A percentile compares a stretch with the other conserved stretches of the same genome.
Conservation (phyloP, 345 rosid species). For the Aquilaria sinensis region DNA sequence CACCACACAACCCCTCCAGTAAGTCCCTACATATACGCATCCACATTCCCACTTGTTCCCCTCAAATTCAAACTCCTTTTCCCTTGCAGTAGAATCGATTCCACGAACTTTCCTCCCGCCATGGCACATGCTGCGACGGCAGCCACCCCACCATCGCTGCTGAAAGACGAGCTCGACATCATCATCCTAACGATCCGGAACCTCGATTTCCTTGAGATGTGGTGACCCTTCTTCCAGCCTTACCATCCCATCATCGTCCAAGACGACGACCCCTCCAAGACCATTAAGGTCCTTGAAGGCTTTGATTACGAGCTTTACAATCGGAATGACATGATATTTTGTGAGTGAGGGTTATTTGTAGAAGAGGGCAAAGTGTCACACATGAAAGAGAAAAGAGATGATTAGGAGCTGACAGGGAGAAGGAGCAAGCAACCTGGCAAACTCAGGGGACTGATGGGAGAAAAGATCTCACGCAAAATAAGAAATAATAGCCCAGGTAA, state of each 20-base stretch:
- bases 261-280: slow-evolving; percentile 90
- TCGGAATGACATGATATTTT: slow-evolving; percentile 54
- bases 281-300: slow-evolving; percentile 81
- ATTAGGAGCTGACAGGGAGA: too few species aligned
- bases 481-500: too few species aligned
- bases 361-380: too few species aligned
- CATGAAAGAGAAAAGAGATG: too few species aligned
- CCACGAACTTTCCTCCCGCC: not conserved
- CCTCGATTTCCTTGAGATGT: slow-evolving; percentile 93
- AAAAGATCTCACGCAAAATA: too few species aligned
- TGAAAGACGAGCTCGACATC: slow-evolving; percentile 89
- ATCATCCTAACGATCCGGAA: slow-evolving; percentile 92
- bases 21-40: not conserved
- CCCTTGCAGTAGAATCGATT: not conserved
- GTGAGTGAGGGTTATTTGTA: too few species aligned
- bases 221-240: slow-evolving; percentile 95
- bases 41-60: not conserved
- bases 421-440: too few species aligned
- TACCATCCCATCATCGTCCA: slow-evolving; percentile 95
- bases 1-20: not conserved
- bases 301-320: slow-evolving; percentile 91
- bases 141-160: slow-evolving; percentile 26
- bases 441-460: too few species aligned
- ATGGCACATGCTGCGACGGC: slow-evolving; percentile 57
- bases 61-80: not conserved